Base-by-base conservation (phyloP, 2,329 filamentous ascomycete genomes). In the Cladosporium sphaerospermum region DNA sequence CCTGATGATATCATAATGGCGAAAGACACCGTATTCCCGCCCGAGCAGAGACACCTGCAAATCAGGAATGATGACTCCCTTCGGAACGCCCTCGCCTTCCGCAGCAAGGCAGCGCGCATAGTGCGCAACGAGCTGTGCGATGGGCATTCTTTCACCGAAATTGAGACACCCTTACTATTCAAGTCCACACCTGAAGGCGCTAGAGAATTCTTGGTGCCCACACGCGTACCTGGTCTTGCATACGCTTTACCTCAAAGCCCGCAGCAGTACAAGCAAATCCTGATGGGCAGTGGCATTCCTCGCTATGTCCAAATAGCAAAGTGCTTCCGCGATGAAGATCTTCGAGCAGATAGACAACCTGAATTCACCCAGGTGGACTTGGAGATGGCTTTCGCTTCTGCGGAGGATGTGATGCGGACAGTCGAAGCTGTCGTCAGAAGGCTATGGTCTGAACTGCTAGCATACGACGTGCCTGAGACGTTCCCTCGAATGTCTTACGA, bases 141-240 rank as follows among this genome's bases (percentile, higher is more conserved):
- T 13, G 68, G 75, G 4, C 75, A 77, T 23, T 78, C 76, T 1
- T 92, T 91, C 63, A 75, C 80, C 10, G 87, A 97, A 60, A 80
- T 97, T 32, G 93, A 99, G 68, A 99, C 93, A 0, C 93, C 93
- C 0, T 74, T 96, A 3, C 78, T 99, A 0, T 99, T 99, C 80
- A 99, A 97, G 69, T 96, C 93, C 0, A 99, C 93, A 0, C 89
- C 93, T 0, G 93, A 99, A 72, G 93, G 93, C 0, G 95, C 93
- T 1, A 80, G 92, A 45, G 93, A 99, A 68, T 99, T 99, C 57
- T 70, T 99, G 5, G 92, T 99, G 4, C 93, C 93, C 0, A 95
- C 91, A 1, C 78, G 93, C 28, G 80, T 78, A 34, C 78, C 77
- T 1, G 89, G 89, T 0, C 74, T 84, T 56, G 90, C 89, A 3